A percentile compares a stretch with the other conserved stretches of the same genome.
phyloP scores from a whole-genome alignment of 2,329 filamentous ascomycete genomes.

The Penicillium sp. region DNA sequence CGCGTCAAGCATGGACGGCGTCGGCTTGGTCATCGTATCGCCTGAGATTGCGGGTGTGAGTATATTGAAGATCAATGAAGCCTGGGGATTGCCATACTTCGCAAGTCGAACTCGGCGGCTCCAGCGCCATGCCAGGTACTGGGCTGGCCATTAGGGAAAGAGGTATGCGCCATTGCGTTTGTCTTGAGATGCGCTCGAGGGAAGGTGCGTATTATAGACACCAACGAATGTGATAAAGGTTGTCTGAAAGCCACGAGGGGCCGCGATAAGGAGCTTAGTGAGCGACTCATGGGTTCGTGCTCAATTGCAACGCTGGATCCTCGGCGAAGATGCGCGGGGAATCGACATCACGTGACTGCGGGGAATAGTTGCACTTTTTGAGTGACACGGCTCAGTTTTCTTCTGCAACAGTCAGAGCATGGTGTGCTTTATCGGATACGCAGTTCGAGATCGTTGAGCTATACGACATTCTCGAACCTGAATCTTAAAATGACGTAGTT shows the following conservation, averaged over 20 bases:
- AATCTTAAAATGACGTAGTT: constrained; percentile 13
- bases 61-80: background rate
- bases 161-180: constrained; percentile 6
- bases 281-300: constrained; percentile 15
- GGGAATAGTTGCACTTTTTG: background rate
- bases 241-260: constrained; percentile 9
- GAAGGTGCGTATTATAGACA: background rate
- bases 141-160: constrained; percentile 14
- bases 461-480: background rate
- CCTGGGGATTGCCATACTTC: constrained; percentile 39
- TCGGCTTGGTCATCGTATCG: constrained; percentile 74
- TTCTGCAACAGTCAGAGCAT: background rate
- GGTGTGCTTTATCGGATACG: background rate
- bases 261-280: constrained; percentile 10
- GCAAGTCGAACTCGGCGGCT: constrained; percentile 57
- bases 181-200: constrained; percentile 24
- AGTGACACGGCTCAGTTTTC: background rate
- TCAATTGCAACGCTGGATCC: background rate
- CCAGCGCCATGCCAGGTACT: constrained; percentile 47
- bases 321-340: constrained; percentile 7
- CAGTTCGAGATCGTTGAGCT: background rate
- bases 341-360: constrained; percentile 6
- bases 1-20: constrained; percentile 75
- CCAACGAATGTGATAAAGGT: too few species aligned
- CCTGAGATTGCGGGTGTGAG: constrained; percentile 36